Conservation (phyloP, 495 filamentous ascomycete genomes). For the Monascus purpureus region DNA sequence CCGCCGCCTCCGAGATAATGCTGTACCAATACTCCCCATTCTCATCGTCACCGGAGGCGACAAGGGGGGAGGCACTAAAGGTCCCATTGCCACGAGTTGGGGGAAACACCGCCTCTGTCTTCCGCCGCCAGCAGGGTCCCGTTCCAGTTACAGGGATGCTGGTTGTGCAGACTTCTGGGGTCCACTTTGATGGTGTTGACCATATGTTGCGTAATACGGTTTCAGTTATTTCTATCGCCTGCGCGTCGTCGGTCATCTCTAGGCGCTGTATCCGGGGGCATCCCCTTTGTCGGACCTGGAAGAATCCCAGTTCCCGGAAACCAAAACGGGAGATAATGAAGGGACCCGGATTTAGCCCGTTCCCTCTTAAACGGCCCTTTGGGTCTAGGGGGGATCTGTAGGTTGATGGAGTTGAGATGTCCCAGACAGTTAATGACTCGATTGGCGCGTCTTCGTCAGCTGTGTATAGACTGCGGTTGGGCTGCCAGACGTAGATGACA, state of each 20-base stretch:
- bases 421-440: conserved; percentile 53
- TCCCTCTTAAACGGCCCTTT: conserved; percentile 19
- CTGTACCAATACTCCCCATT: conserved; percentile 26
- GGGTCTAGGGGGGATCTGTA: conserved; percentile 45
- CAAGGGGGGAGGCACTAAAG: conserved; percentile 14
- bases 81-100: conserved; percentile 23
- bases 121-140: conserved; percentile 39
- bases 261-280: conserved; percentile 39
- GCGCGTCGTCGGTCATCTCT: conserved; percentile 33
- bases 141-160: conserved; percentile 39
- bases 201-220: conserved; percentile 27
- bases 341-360: conserved; percentile 27
- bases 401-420: conserved; percentile 41
- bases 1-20: conserved; percentile 38
- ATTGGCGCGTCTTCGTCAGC: conserved; percentile 43
- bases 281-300: conserved; percentile 42
- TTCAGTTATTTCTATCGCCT: conserved; percentile 32
- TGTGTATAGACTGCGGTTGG: conserved; percentile 42
- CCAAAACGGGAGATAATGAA: conserved; percentile 41
- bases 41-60: conserved; percentile 8
- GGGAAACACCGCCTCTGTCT: conserved; percentile 27
- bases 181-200: conserved; percentile 21
- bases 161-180: conserved; percentile 29
- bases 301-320: conserved; percentile 41
- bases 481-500: conserved; percentile 54